phyloP scores from a whole-genome alignment of 2,329 filamentous ascomycete species.

The Allantophomopsis cytisporea region DNA sequence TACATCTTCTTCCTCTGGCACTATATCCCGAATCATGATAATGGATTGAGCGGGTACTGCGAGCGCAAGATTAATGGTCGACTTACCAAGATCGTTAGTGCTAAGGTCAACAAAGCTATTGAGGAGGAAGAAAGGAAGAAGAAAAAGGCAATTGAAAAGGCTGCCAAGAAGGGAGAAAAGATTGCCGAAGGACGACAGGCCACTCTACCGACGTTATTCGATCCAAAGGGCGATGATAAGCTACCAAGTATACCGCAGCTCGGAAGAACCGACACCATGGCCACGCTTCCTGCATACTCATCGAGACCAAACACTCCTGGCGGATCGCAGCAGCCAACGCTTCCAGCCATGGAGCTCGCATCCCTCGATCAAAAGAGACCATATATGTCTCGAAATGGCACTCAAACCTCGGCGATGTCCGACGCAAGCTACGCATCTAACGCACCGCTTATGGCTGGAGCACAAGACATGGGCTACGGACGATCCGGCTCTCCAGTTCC shows the following conservation, averaged over 20 bases:
- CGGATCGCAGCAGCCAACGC: conserved; percentile 17
- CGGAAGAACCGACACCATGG: conserved; percentile 43
- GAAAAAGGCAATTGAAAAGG: conserved; percentile 34
- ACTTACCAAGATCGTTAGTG: conserved; percentile 70
- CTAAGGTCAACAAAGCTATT: conserved; percentile 79
- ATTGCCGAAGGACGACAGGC: conserved; percentile 37
- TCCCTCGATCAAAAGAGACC: conserved; percentile 37
- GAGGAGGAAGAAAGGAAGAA: conserved; percentile 59
- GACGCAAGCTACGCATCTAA: conserved; percentile 48
- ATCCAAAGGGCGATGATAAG: conserved; percentile 34
- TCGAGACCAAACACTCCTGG: conserved; percentile 43
- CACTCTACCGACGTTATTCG: conserved; percentile 53
- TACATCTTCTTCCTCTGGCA: conserved; percentile 88
- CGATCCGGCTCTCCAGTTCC: conserved; percentile 13
- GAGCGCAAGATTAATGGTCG: conserved; percentile 82
- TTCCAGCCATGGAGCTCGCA: conserved; percentile 34
- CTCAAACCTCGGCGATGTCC: conserved; percentile 38
- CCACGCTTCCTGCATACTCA: conserved; percentile 47
- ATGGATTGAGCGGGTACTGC: conserved; percentile 73
- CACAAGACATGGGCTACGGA: conserved; percentile 43
- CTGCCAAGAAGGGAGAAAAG: conserved; percentile 40
- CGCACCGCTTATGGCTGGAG: conserved; percentile 44
- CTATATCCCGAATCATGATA: conserved; percentile 74
- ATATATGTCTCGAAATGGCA: conserved; percentile 31
- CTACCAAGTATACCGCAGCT: conserved; percentile 44